phyloP scores from a whole-genome alignment of 352 stramenopile genomes.

The Pythium apleroticum region DNA sequence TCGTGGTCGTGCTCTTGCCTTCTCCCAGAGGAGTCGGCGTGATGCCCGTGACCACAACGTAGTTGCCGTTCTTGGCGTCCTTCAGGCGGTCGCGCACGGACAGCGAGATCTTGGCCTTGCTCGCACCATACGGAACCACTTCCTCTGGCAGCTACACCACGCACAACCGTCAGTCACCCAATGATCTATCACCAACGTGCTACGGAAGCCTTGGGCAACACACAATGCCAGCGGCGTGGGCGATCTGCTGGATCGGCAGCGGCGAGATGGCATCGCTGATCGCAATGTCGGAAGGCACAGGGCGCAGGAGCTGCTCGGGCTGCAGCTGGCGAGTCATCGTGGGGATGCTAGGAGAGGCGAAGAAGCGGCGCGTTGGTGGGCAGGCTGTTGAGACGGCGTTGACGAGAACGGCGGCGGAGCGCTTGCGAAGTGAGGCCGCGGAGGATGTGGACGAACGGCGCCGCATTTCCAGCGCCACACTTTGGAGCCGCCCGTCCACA shows the following conservation, averaged over 20 bases:
- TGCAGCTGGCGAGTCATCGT: constrained; percentile 54
- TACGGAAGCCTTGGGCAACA: constrained; percentile 3
- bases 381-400: background rate
- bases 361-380: background rate
- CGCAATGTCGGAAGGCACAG: constrained; percentile 78
- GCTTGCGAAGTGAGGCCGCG: background rate
- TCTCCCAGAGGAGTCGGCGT: constrained; percentile 98
- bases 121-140: constrained; percentile 86
- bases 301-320: constrained; percentile 58
- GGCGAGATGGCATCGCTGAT: constrained; percentile 79
- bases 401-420: background rate
- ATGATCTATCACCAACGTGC: background rate
- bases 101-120: constrained; percentile 94
- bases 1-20: constrained; percentile 99
- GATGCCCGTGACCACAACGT: constrained; percentile 97
- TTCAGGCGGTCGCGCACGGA: constrained; percentile 88
- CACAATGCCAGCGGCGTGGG: constrained; percentile 66
- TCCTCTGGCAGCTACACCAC: constrained; percentile 66
- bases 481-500: background rate
- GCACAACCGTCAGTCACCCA: constrained; percentile 6
- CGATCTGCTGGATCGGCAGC: constrained; percentile 67
- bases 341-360: background rate
- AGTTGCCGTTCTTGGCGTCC: constrained; percentile 92
- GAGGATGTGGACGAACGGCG: constrained; percentile 24
- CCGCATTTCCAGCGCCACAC: constrained; percentile 17